These are phyloP conservation scores for Gastrolobium bilobum DNA, from an alignment of 306 rosid genomes.

Conservation along the genomic window DNA sequence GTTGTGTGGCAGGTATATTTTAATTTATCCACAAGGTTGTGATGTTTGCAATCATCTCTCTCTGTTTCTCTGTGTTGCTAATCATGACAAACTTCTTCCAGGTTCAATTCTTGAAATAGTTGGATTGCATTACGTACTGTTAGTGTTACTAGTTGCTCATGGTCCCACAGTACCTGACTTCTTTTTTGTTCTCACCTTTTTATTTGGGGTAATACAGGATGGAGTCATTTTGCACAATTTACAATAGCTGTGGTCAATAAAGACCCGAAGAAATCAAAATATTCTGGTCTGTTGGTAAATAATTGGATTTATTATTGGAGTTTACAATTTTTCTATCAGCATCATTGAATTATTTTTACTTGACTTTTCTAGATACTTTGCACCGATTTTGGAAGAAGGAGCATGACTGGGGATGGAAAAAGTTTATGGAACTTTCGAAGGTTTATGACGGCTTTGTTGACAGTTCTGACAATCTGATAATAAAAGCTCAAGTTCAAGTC, in stretches of 20 bases:
- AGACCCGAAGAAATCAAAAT: slow-evolving; percentile 93
- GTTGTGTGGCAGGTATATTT: slow-evolving; percentile 85
- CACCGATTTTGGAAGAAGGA: slow-evolving; percentile 99
- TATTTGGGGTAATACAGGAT: slow-evolving; percentile 64
- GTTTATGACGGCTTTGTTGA: slow-evolving; percentile 97
- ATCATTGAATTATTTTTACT: slow-evolving; percentile 31
- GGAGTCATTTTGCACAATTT: slow-evolving; percentile 99
- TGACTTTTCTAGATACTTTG: slow-evolving; percentile 76
- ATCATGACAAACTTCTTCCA: slow-evolving; percentile 99
- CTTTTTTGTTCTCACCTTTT: slow-evolving; percentile 24
- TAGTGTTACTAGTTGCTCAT: slow-evolving; percentile 28
- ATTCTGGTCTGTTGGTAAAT: slow-evolving; percentile 82
- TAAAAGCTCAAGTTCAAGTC: slow-evolving; percentile 99
- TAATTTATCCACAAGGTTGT: slow-evolving; percentile 98
- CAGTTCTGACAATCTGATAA: slow-evolving; percentile 88
- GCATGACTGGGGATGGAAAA: slow-evolving; percentile 99
- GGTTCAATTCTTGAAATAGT: slow-evolving; percentile 60
- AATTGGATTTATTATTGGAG: slow-evolving; percentile 35
- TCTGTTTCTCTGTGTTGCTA: slow-evolving; percentile 95
- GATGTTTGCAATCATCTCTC: slow-evolving; percentile 99
- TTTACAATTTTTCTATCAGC: slow-evolving; percentile 24
- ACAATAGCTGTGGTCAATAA: slow-evolving; percentile 97
- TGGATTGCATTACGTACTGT: slow-evolving; percentile 24
- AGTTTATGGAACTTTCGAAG: slow-evolving; percentile 97
- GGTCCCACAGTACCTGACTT: slow-evolving; percentile 13